Base-by-base conservation (phyloP, 2,329 filamentous ascomycete species). In the Stagonosporopsis tanaceti region DNA sequence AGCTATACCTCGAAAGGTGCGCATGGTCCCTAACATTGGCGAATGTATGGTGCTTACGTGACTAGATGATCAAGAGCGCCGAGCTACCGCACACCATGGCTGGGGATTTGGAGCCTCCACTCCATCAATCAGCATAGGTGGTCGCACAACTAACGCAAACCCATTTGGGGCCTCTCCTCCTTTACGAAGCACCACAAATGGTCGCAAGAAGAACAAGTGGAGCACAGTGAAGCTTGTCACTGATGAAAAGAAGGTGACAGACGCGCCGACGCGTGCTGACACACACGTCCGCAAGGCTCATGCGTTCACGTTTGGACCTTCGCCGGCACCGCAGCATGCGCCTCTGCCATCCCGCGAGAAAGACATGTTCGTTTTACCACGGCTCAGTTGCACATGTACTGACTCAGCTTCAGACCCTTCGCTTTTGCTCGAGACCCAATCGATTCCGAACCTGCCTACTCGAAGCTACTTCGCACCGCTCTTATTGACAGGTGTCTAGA, bases 181-280 rank as follows among this genome's bases (percentile, higher is more conserved):
- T 22, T 15, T 11, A 8, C 12, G 12, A 12, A 5, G 35, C 9
- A n/a, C 14, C 28, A 3, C 17, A 39, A 11, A 20, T 6, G 12
- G 41, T 27, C 50, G 42, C n/a, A 20, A 8, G 6, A 53, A 53
- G 41, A 17, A 30, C 25, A 53, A 27, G 42, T 53, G 42, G 50
- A 53, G 42, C 15, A 34, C 50, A 1, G 50, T 47, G 35, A 41
- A 41, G 27, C 35, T 47, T 6, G 14, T n/a, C 14, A 15, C 5
- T 14, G 11, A 15, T 6, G 20, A 7, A 9, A 14, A 41, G 4
- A 9, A 46, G 2, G 20, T 4, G 5, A 9, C 14, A 7, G 35
- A 17, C 5, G 24, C 15, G 12, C 50, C 25, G 25, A n/a, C 20
- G 14, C 40, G 7, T 22, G 28, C 28, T 17, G 37, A 38, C 24